phyloP scores from a whole-genome alignment of 108 stramenopile species.

The Nitzschia sp. region DNA sequence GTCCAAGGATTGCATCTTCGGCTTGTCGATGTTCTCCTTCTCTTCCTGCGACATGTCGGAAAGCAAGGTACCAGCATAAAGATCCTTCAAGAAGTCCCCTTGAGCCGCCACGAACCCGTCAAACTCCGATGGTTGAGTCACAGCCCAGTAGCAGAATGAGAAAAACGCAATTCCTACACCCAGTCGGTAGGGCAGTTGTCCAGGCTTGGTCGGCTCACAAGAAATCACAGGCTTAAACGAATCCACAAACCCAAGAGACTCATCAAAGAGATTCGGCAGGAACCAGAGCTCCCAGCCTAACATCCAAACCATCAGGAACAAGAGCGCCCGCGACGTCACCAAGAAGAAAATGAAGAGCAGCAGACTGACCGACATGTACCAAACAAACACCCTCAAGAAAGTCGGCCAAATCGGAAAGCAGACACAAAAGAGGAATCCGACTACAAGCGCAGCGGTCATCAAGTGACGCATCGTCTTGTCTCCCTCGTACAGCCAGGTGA shows the following conservation, averaged over 20 bases:
- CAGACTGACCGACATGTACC: conserved; percentile 97
- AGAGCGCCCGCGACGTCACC: conserved; percentile 80
- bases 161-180: conserved; percentile 91
- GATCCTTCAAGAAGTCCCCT: conserved; percentile 97
- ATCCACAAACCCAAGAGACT: conserved; percentile 91
- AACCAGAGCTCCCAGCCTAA: conserved; percentile 97
- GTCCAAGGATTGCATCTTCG: conserved; percentile 93
- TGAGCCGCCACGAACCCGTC: conserved; percentile 96
- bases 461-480: conserved; percentile 92
- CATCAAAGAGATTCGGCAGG: conserved; percentile 97
- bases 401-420: conserved; percentile 99
- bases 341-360: conserved; percentile 94
- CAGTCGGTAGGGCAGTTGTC: conserved; percentile 90
- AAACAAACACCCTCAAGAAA: conserved; percentile 94
- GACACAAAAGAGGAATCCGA: conserved; percentile 92
- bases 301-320: conserved; percentile 95
- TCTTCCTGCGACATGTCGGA: conserved; percentile 93
- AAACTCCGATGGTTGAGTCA: conserved; percentile 98
- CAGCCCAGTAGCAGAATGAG: conserved; percentile 97
- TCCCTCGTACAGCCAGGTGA: conserved; percentile 97
- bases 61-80: conserved; percentile 97
- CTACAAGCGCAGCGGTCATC: conserved; percentile 90
- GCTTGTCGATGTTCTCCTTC: conserved; percentile 98
- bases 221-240: conserved; percentile 95
- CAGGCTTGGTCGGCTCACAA: conserved; percentile 80